phyloP scores from a whole-genome alignment of 352 stramenopile species.

The Pythium chondricola region DNA sequence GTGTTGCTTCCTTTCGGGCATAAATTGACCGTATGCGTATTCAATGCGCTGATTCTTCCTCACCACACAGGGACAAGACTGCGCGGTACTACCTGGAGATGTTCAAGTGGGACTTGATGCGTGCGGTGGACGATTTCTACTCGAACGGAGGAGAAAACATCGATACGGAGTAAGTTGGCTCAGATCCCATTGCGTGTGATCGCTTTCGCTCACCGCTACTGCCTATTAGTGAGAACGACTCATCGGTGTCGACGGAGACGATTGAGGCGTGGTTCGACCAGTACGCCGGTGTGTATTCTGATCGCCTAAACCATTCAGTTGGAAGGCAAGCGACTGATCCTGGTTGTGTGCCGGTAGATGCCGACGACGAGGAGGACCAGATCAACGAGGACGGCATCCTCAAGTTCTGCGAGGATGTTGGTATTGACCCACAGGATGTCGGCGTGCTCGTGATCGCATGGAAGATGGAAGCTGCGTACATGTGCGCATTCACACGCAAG shows the following conservation, averaged over 20 bases:
- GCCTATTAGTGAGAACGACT: conserved; percentile 10
- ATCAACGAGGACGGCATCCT: conserved; percentile 43
- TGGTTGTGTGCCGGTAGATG: conserved; percentile 1
- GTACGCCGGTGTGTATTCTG: conserved; percentile 22
- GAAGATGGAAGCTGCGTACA: conserved; percentile 83
- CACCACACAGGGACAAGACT: conserved; percentile 39
- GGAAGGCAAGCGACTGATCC: background rate
- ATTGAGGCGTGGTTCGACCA: conserved; percentile 36
- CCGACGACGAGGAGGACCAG: conserved; percentile 31
- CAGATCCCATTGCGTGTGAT: background rate
- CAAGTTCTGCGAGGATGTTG: conserved; percentile 40
- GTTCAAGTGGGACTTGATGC: conserved; percentile 78
- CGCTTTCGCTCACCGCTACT: background rate
- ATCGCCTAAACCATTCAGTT: too few relatives aligned
- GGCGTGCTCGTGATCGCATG: conserved; percentile 82
- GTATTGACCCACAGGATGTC: conserved; percentile 38
- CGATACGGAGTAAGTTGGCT: conserved; percentile 11
- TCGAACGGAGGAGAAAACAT: conserved; percentile 41
- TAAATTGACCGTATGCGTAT: background rate
- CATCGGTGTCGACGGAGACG: conserved; percentile 16
- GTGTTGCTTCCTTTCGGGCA: background rate
- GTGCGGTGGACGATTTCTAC: conserved; percentile 76
- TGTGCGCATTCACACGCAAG: conserved; percentile 81
- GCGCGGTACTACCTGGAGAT: conserved; percentile 69
- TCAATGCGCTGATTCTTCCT: background rate